These are phyloP conservation scores for Mycena vitilis DNA, from an alignment of 768 basidiomycete species.

Conservation along the genomic window DNA sequence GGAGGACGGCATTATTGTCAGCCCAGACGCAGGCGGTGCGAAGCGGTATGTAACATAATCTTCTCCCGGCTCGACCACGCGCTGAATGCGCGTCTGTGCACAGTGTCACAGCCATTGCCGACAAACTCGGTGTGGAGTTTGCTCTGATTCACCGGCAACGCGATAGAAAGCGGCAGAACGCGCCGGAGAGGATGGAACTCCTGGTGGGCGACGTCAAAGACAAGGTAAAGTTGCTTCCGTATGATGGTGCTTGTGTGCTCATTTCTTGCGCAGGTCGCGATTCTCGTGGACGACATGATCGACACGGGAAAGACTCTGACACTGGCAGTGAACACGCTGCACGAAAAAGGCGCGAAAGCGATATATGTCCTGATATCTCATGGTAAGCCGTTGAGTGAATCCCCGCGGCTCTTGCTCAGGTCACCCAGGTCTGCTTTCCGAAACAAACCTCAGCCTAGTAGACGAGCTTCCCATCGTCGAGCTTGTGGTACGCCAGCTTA, in stretches of 20 bases:
- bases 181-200: slow-evolving; percentile 89
- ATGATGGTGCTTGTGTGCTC: slow-evolving; percentile 15
- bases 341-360: slow-evolving; percentile 89
- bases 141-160: slow-evolving; percentile 95
- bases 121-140: slow-evolving; percentile 95
- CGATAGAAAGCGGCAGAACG: slow-evolving; percentile 70
- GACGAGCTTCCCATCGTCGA: slow-evolving; percentile 81
- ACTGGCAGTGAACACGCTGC: slow-evolving; percentile 85
- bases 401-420: slow-evolving; percentile 14
- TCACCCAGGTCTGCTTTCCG: slow-evolving; percentile 78
- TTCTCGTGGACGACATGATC: slow-evolving; percentile 99
- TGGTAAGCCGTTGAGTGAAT: slow-evolving; percentile 59
- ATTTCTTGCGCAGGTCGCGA: slow-evolving; percentile 71
- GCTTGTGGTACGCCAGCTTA: slow-evolving; percentile 76
- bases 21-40: slow-evolving; percentile 98
- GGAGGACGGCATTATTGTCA: slow-evolving; percentile 90
- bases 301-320: slow-evolving; percentile 93
- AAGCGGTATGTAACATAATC: slow-evolving; percentile 77
- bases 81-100: slow-evolving; percentile 25
- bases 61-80: slow-evolving; percentile 16
- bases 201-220: slow-evolving; percentile 94
- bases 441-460: slow-evolving; percentile 75
- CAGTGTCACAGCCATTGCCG: slow-evolving; percentile 94
- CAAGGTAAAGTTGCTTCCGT: slow-evolving; percentile 64
- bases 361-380: slow-evolving; percentile 94